These are phyloP conservation scores for Nakazawaea holstii DNA, from an alignment of 805 yeast genomes.

Conservation along the genomic window DNA sequence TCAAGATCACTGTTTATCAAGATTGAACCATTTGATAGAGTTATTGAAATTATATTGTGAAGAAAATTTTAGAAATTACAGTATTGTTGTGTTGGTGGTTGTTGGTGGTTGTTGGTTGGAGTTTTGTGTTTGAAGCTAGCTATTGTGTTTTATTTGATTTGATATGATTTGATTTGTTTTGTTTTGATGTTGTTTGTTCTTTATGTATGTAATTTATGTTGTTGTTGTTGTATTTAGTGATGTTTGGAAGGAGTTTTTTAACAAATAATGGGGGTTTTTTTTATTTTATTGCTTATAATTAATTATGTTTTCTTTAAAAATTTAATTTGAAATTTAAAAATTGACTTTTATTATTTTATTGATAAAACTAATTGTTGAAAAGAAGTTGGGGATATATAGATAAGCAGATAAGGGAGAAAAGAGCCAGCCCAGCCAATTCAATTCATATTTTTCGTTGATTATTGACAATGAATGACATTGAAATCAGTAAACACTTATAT, in stretches of 20 bases:
- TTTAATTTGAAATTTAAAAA: too few species aligned
- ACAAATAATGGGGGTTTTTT: background rate
- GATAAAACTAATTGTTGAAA: background rate
- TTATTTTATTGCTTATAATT: too few species aligned
- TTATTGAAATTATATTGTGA: slow-evolving; percentile 53
- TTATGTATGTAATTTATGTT: background rate
- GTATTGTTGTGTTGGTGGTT: background rate
- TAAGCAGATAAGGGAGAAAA: background rate
- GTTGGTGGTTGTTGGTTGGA: too few species aligned
- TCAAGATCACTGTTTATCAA: slow-evolving; percentile 56
- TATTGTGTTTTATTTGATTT: background rate
- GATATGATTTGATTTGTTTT: background rate
- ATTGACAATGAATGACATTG: too few species aligned
- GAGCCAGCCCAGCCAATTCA: too few species aligned
- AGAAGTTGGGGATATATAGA: background rate
- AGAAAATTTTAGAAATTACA: too few species aligned
- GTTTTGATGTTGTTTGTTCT: background rate
- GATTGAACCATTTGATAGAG: slow-evolving; percentile 39
- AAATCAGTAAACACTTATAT: slow-evolving; percentile 75
- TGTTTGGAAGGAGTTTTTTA: background rate
- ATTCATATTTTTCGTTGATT: too few species aligned
- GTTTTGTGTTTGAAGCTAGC: too few species aligned
- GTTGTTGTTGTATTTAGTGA: too few species aligned
- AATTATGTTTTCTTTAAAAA: too few species aligned
- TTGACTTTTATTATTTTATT: background rate